Conservation (phyloP, 2,329 filamentous ascomycete genomes). For the Alternaria conjuncta region DNA sequence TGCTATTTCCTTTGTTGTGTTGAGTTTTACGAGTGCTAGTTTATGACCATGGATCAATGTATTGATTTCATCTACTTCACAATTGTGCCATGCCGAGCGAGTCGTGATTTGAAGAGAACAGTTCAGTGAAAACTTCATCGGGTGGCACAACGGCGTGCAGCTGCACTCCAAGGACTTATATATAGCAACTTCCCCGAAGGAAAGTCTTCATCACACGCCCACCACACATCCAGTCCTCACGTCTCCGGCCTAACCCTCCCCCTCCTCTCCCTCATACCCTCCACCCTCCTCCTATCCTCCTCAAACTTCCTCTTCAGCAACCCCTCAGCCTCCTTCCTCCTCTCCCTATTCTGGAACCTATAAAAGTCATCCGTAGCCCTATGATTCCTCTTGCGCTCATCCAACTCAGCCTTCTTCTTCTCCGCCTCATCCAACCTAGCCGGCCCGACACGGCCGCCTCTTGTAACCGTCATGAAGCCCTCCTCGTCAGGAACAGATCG, state of each 20-base stretch:
- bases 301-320: constrained; percentile 75
- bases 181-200: not conserved
- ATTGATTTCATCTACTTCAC: not conserved
- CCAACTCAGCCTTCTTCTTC: constrained; percentile 62
- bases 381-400: constrained; percentile 63
- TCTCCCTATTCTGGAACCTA: constrained; percentile 81
- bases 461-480: constrained; percentile 90
- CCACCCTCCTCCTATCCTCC: constrained; percentile 74
- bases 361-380: constrained; percentile 73
- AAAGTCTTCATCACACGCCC: not conserved
- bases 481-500: constrained; percentile 89
- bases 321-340: constrained; percentile 75
- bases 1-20: not conserved
- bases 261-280: constrained; percentile 72
- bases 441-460: constrained; percentile 73
- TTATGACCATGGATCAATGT: not conserved
- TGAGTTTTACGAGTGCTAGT: not conserved
- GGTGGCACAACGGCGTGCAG: not conserved
- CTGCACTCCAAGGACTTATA: not conserved
- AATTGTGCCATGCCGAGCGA: not conserved
- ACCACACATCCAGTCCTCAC: constrained; percentile 10
- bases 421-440: constrained; percentile 72
- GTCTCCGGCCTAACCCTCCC: constrained; percentile 38
- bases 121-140: no score
- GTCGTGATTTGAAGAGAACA: not conserved